A percentile compares a stretch with the other conserved stretches of the same genome.
Conservation (phyloP, 495 filamentous ascomycete genomes). For the Thermothielavioides terrestris region DNA sequence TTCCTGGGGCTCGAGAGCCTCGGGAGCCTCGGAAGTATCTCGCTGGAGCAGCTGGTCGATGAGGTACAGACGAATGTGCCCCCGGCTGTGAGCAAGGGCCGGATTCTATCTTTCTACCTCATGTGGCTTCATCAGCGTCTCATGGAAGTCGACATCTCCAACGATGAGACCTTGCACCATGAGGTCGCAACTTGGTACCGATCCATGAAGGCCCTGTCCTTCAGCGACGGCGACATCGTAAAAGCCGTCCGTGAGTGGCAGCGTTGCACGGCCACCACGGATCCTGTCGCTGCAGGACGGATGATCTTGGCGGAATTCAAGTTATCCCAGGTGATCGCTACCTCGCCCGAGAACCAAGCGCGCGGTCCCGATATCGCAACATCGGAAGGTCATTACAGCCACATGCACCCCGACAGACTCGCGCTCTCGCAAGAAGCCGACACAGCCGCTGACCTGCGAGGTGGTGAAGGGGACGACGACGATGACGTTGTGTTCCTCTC, state of each 20-base stretch:
- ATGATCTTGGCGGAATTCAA: slow-evolving; percentile 22
- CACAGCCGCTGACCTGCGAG: background rate
- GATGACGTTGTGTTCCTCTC: background rate
- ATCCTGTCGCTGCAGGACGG: slow-evolving; percentile 17
- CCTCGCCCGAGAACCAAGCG: background rate
- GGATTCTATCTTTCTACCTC: slow-evolving; percentile 18
- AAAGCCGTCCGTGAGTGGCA: slow-evolving; percentile 26
- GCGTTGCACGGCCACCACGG: slow-evolving; percentile 3
- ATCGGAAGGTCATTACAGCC: background rate
- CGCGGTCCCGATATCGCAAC: no score
- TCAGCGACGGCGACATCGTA: slow-evolving; percentile 9
- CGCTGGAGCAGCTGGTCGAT: slow-evolving; percentile 15
- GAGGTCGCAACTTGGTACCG: slow-evolving; percentile 12
- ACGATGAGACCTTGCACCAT: slow-evolving; percentile 5
- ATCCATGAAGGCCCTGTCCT: slow-evolving; percentile 3
- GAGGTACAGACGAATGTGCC: slow-evolving; percentile 10
- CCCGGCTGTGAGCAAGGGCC: background rate
- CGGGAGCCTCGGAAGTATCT: slow-evolving; percentile 8
- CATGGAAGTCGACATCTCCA: slow-evolving; percentile 17
- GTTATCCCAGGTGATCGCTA: slow-evolving; percentile 4
- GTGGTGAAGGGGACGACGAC: background rate
- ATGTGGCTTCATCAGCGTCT: slow-evolving; percentile 30
- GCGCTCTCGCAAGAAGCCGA: background rate
- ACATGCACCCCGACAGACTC: slow-evolving; percentile 18
- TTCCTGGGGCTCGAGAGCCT: slow-evolving; percentile 3